Evolutionary conservation across 2,329 filamentous ascomycete genomes (phyloP).

Genomic region (Septoria linicola): DNA sequence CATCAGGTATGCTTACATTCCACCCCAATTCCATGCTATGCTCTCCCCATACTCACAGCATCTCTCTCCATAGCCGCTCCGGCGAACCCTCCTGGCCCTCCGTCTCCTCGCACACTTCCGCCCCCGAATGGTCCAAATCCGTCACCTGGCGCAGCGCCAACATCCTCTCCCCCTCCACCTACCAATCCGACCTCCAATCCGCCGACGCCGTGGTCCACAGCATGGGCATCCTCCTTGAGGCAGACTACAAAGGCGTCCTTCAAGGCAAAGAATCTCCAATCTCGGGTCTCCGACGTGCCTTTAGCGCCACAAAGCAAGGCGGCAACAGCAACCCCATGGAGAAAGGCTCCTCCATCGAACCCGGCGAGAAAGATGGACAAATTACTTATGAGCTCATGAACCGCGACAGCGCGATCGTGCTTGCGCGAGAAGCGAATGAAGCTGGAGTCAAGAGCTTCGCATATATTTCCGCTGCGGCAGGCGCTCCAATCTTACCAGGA

Average conservation of each 20-base stretch:
- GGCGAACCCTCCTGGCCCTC: conserved; percentile 83
- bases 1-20: conserved; percentile 64
- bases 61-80: conserved; percentile 64
- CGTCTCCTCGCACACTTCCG: conserved; percentile 67
- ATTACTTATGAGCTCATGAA: conserved; percentile 98
- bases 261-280: conserved; percentile 81
- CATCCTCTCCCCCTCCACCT: conserved; percentile 78
- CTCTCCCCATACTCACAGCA: background rate
- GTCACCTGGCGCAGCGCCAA: conserved; percentile 88
- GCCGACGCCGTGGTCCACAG: conserved; percentile 88
- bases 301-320: conserved; percentile 63
- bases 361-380: conserved; percentile 68
- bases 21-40: background rate
- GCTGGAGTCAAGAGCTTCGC: conserved; percentile 69
- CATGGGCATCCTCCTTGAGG: conserved; percentile 94
- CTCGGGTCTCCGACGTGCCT: conserved; percentile 73
- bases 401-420: conserved; percentile 77
- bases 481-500: conserved; percentile 76
- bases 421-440: conserved; percentile 72
- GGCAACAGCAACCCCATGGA: conserved; percentile 67
- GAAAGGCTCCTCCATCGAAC: conserved; percentile 59
- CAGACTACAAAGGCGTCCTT: conserved; percentile 93
- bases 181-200: conserved; percentile 70
- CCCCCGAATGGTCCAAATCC: conserved; percentile 76
- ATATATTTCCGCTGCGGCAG: conserved; percentile 85